Base-by-base conservation (phyloP, 2,329 filamentous ascomycete genomes). In the Stachybotrys chlorohalonatus region DNA sequence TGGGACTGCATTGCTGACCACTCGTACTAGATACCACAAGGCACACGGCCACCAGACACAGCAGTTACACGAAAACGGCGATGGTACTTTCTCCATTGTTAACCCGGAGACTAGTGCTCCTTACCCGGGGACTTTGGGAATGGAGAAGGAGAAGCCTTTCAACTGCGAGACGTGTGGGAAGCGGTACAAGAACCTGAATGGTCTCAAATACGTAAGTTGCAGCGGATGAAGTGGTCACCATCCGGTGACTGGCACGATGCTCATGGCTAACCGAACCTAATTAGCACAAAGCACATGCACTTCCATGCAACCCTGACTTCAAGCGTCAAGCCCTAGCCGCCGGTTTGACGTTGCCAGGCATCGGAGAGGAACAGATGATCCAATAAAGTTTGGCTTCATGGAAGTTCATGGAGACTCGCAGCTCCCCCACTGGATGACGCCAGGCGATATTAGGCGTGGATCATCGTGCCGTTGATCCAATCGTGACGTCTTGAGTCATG, bases 131-230 rank as follows among this genome's bases (percentile, higher is more conserved):
- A 97, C 94, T 1, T 78, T 96, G 42, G 94, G 94, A n/a, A 99
- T 99, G 94, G 94, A 99, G 74, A 99, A 97, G 71, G 93, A 97
- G 76, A 99, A 99, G 76, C 94, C 94, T 3, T 97, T 97, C 70
- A 92, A 92, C 67, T 99, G 94, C 71, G 92, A 97, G 60, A 87
- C 91, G 11, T 99, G 94, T 68, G 92, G 93, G 64, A 99, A 99
- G 77, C 88, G 94, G 53, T 99, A 99, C 76, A 99, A 99, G 84
- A 99, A 99, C 68, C 73, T 99, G 57, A 99, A 99, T 72, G 94
- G 94, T 7, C 82, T 99, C 58, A 99, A 99, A 84, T 99, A 99
- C 68, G 83, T 86, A 73, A 72, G 83, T 74, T 46, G 13, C 47
- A 16, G 9, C 36, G 8, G 9, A 42, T 42, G 36, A 13, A 42